phyloP scores from a whole-genome alignment of 176 grass and related monocot species.

The Aegilops umbellulata region DNA sequence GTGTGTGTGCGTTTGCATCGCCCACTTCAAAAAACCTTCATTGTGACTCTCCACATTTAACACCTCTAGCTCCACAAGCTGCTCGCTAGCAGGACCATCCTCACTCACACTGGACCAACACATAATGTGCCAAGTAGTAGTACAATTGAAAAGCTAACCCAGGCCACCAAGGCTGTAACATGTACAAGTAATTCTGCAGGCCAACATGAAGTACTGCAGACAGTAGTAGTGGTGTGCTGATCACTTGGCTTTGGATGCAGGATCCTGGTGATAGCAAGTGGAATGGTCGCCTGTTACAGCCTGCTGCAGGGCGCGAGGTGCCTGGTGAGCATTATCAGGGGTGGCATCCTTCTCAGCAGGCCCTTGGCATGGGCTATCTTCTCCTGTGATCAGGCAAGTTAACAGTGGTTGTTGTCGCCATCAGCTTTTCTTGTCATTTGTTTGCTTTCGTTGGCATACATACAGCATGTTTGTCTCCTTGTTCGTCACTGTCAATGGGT shows the following conservation, averaged over 20 bases:
- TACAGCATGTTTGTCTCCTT: constrained; percentile 16
- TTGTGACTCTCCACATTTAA: constrained; percentile 20
- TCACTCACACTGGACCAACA: neutral
- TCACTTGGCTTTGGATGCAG: constrained; percentile 33
- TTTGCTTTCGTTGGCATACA: constrained; percentile 1
- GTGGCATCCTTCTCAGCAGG: constrained; percentile 54
- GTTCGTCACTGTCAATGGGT: constrained; percentile 6
- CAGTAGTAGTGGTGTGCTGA: neutral
- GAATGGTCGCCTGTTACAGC: constrained; percentile 67
- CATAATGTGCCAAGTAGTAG: constrained; percentile 16
- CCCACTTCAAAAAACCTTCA: neutral
- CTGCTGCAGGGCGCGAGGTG: constrained; percentile 77
- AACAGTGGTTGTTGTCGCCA: neutral
- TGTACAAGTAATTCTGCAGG: neutral
- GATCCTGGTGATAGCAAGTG: constrained; percentile 85
- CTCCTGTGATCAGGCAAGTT: constrained; percentile 85
- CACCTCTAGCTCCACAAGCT: neutral
- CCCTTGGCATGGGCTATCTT: constrained; percentile 86
- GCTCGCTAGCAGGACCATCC: constrained; percentile 35
- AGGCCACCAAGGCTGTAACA: neutral
- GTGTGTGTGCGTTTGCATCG: neutral
- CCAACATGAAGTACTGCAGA: neutral
- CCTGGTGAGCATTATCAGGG: constrained; percentile 48
- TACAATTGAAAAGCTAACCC: neutral
- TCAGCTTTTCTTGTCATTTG: constrained; percentile 11